Percentiles rank a stretch among this genome's conserved stretches.
These are phyloP conservation scores for Musa beccarii DNA, from an alignment of 176 grass and related monocot species.

Conservation along the genomic window DNA sequence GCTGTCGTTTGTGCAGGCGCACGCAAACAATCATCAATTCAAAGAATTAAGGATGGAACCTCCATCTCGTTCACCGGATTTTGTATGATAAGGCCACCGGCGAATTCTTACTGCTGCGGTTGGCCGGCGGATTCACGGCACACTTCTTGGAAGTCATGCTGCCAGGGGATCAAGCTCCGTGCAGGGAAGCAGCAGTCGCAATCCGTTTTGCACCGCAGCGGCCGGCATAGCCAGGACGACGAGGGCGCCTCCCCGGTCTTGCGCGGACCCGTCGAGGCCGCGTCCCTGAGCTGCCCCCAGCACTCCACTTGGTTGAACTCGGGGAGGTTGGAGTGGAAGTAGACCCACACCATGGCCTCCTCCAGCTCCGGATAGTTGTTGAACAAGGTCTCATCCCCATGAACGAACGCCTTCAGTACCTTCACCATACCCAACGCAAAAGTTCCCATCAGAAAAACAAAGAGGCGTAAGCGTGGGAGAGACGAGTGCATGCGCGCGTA, in stretches of 20 bases:
- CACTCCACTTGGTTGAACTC: conserved; percentile 86
- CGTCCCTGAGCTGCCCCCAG: conserved; percentile 79
- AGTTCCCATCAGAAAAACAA: no score
- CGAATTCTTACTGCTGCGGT: neutral
- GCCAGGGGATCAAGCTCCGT: conserved; percentile 77
- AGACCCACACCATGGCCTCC: conserved; percentile 90
- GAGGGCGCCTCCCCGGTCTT: neutral
- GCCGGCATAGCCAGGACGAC: conserved; percentile 14
- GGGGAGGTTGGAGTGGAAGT: conserved; percentile 84
- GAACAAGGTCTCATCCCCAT: conserved; percentile 75
- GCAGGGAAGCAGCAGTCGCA: conserved; percentile 95
- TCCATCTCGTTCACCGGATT: neutral
- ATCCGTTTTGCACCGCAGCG: conserved; percentile 40
- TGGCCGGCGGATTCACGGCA: neutral
- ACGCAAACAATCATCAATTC: neutral
- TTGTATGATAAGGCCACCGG: neutral
- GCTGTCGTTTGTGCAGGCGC: no score
- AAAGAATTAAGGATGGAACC: neutral
- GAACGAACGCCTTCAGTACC: conserved; percentile 91
- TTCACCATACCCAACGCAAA: conserved; percentile 6
- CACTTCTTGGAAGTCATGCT: conserved; percentile 25
- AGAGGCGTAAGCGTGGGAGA: no score
- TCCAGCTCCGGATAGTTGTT: conserved; percentile 70
- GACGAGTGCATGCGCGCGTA: neutral
- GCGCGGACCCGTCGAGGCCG: conserved; percentile 32